A percentile compares a stretch with the other conserved stretches of the same genome.
These are phyloP conservation scores for Mycena filopes DNA, from an alignment of 768 basidiomycete genomes.

Conservation along the genomic window DNA sequence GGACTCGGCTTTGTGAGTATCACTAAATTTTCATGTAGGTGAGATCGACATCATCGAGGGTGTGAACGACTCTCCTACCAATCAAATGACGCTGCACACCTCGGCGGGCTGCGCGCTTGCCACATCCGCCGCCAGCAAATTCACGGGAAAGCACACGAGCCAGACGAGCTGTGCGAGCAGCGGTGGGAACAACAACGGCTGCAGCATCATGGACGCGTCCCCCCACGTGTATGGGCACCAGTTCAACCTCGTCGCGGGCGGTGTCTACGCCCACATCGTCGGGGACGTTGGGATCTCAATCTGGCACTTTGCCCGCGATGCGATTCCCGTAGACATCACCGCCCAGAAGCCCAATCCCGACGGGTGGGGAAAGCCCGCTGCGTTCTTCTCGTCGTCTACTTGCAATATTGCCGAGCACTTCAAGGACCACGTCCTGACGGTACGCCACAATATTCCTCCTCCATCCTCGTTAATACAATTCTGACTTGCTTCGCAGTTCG, in stretches of 20 bases:
- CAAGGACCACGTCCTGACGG: slow-evolving; percentile 59
- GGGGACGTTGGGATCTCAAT: slow-evolving; percentile 60
- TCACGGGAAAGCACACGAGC: slow-evolving; percentile 40
- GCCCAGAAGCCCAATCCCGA: slow-evolving; percentile 55
- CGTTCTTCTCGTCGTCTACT: slow-evolving; percentile 57
- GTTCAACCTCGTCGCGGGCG: slow-evolving; percentile 59
- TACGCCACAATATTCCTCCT: slow-evolving; percentile 3
- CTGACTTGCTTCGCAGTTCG: slow-evolving; percentile 33
- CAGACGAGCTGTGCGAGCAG: slow-evolving; percentile 54
- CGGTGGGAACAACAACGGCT: slow-evolving; percentile 55
- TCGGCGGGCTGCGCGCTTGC: slow-evolving; percentile 52
- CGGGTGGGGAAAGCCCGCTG: slow-evolving; percentile 63
- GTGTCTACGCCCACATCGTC: slow-evolving; percentile 69
- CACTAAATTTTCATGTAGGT: no score
- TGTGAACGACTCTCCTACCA: slow-evolving; percentile 72
- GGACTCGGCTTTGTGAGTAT: no score
- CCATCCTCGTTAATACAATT: neutral
- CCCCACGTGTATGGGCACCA: slow-evolving; percentile 51
- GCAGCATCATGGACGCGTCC: slow-evolving; percentile 57
- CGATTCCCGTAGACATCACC: slow-evolving; percentile 64
- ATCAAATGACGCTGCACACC: slow-evolving; percentile 71
- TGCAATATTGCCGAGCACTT: slow-evolving; percentile 65
- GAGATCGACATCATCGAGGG: slow-evolving; percentile 38
- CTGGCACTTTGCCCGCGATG: slow-evolving; percentile 65
- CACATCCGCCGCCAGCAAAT: slow-evolving; percentile 28